These are phyloP conservation scores for Cryptomeria japonica DNA, from an alignment of 75 land plant species.

Conservation along the genomic window DNA sequence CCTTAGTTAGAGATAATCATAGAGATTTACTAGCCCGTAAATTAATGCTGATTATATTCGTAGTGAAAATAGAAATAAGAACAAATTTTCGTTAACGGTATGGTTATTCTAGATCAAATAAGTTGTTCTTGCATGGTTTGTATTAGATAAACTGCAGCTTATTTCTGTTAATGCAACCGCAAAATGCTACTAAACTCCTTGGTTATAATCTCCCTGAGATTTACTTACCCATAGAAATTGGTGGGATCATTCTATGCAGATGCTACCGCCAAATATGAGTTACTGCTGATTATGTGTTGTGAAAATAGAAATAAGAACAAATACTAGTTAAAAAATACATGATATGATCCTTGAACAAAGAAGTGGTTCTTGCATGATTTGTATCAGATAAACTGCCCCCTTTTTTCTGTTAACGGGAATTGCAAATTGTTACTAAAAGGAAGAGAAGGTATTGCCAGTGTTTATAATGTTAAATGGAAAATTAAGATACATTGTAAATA, in stretches of 20 bases:
- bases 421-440: not conserved
- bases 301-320: not conserved
- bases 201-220: not conserved
- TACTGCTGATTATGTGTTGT: not conserved
- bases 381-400: not conserved
- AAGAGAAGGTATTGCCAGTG: not conserved
- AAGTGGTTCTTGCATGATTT: not conserved
- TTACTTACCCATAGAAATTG: not conserved
- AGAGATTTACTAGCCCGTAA: not conserved
- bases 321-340: not conserved
- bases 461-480: not conserved
- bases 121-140: not conserved
- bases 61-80: not conserved
- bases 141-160: not conserved
- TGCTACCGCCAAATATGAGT: no score
- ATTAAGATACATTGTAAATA: not conserved
- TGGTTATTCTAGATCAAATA: not conserved
- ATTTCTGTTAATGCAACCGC: not conserved
- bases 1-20: not conserved
- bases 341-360: not conserved
- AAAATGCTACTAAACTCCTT: not conserved
- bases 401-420: not conserved
- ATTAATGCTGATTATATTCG: not conserved
- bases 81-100: not conserved
- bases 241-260: not conserved